Conservation (phyloP, 2,329 filamentous ascomycete species). For the Botrytis porri region DNA sequence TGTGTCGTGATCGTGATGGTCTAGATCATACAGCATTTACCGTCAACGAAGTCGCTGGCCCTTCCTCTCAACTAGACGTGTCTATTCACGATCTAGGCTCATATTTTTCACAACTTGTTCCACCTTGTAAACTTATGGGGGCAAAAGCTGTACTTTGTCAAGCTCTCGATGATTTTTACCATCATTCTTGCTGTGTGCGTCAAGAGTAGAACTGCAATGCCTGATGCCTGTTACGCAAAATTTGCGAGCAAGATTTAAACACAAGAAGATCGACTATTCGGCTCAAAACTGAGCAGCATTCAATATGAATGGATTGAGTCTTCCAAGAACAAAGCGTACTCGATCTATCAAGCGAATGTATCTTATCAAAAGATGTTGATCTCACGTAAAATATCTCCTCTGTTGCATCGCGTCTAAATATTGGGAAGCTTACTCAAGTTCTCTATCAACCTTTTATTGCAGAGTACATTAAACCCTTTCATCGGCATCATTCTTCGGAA, state of each 20-base stretch:
- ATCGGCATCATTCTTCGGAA: neutral
- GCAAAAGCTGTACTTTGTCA: neutral
- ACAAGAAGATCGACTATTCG: neutral
- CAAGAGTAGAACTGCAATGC: neutral
- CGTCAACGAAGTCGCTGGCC: neutral
- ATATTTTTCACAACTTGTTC: neutral
- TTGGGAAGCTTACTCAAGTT: neutral
- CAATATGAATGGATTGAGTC: neutral
- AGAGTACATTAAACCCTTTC: neutral
- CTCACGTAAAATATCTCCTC: neutral
- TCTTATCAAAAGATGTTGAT: neutral
- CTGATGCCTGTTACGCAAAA: neutral
- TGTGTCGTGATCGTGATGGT: neutral
- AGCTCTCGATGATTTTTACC: neutral
- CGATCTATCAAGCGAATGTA: neutral
- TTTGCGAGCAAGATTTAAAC: neutral
- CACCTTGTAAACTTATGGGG: neutral
- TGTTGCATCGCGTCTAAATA: neutral
- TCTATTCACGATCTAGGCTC: neutral
- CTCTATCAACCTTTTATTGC: neutral
- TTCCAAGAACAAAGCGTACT: neutral
- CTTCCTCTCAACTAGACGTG: neutral
- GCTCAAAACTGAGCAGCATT: neutral
- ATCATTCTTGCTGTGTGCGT: neutral
- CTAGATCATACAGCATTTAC: neutral